Evolutionary conservation across 1,284 basidiomycete species (phyloP), one percentile per base, ranked within the genome.

Genomic region (Cryptococcus sp.): DNA sequence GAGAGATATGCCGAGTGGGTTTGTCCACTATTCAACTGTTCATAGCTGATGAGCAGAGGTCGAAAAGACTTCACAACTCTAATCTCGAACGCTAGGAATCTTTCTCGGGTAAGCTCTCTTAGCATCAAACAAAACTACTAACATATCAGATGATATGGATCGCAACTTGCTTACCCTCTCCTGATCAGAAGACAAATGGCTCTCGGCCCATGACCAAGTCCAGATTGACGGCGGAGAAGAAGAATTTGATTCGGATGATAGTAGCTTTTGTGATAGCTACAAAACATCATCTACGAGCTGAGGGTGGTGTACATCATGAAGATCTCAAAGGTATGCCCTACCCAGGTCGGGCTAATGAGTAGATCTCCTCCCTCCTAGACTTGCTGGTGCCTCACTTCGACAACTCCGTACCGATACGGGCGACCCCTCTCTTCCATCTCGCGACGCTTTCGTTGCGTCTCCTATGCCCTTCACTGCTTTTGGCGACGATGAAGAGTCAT

Each of bases 41-140:
- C 39, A 36, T 19, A n/a, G 34, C 49, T 83, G 86, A 40, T 87
- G 83, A 84, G 79, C 86, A 92, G 69, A 76, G 91, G 90, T 40
- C 81, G 90, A 56, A 92, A 88, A 72, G 82, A 85, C 49, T 93
- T 91, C 72, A 71, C 70, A 3, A 43, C 67, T 7, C 53, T 70
- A 21, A 62, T 67, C 36, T 60, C 64, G 4, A 71, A 83, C 76
- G 80, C 82, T 23, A 80, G 85, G 31, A 85, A 83, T 60, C 74
- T 87, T 22, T 76, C 82, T 9, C 78, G 83, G 2, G 67, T 67
- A 48, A 46, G 66, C 25, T 7, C 21, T 31, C 11, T 24, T 18
- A 31, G 19, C 25, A 34, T 9, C 10, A 34, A n/a, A 41, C 11
- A 4, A n/a, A n/a, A n/a, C n/a, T 4, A 22, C 39, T 45, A 11